Base-by-base conservation (phyloP, 352 stramenopile genomes). In the Albugo laibachii region DNA sequence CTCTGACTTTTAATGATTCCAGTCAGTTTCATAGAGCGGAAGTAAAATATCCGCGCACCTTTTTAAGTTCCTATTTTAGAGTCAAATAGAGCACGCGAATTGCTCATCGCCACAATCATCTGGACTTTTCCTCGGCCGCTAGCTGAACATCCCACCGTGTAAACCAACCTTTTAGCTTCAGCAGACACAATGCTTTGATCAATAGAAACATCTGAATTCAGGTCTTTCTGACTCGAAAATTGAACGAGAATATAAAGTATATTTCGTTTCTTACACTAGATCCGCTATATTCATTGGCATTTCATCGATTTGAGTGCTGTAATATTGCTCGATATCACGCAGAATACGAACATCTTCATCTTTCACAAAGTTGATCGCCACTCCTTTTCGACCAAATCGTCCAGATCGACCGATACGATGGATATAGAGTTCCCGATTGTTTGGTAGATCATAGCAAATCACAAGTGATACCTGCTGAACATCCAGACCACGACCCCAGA, bases 321-420 rank as follows among this genome's bases (percentile, higher is more conserved):
- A 96, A 66, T 91, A 96, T 61, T 95, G 78, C 58, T 97, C 85
- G 66, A 96, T 96, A 58, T 95, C 82, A 46, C 72, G 64, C 36
- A 97, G 62, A 43, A 95, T 93, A 54, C 72, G 78, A 13, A 96
- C 76, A 63, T 98, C 94, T 41, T 97, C 92, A 24, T 94, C 80
- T 51, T 89, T 96, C 35, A 97, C 89, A 66, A 98, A 98, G 66
- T 98, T 98, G 58, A 98, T 98, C 11, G 92, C 92, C 20, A 98
- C 87, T 59, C 94, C 94, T 63, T 97, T 98, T 45, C 92, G 77
- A 44, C 93, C 94, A 62, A 97, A 98, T 38, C 94, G 77, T n/a
- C 93, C 94, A 5, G 86, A 96, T 15, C 94, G 80, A 52, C 94
- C 94, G 60, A 98, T 98, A 38, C 80, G 67, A 57, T 96, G 87